phyloP scores from a whole-genome alignment of 768 basidiomycete genomes.

The Tephrocybe sp. region DNA sequence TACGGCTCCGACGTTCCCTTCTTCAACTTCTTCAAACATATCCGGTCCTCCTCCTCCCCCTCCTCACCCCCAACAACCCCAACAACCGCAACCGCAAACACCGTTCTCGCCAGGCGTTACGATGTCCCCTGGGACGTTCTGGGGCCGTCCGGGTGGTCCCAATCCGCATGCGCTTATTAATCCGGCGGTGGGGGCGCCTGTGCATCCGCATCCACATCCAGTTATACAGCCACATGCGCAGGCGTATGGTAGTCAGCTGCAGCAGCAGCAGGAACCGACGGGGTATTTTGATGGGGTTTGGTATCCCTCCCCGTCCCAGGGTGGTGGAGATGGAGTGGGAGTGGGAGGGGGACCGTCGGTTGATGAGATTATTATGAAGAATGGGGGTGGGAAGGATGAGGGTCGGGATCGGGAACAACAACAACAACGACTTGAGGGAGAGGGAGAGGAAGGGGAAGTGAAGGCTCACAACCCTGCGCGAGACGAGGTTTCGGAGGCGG shows the following conservation, averaged over 20 bases:
- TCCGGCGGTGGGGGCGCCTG: constrained; percentile 46
- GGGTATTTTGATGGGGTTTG: constrained; percentile 46
- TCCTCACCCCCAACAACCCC: constrained; percentile 5
- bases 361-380: too few relatives aligned
- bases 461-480: too few relatives aligned
- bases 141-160: constrained; percentile 42
- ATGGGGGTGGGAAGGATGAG: not conserved
- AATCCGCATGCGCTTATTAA: constrained; percentile 44
- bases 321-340: not conserved
- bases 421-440: not conserved
- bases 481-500: too few relatives aligned
- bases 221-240: too few relatives aligned
- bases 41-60: too few relatives aligned
- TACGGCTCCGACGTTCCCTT: too few relatives aligned
- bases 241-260: too few relatives aligned
- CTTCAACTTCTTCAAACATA: too few relatives aligned
- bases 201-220: constrained; percentile 27
- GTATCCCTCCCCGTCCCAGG: too few relatives aligned
- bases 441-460: not conserved
- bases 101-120: constrained; percentile 74
- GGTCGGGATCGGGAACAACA: not conserved
- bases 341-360: too few relatives aligned
- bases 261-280: too few relatives aligned
- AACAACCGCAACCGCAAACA: too few relatives aligned
- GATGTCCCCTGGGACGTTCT: constrained; percentile 76